These are phyloP conservation scores for Suillus lakei DNA, from an alignment of 768 basidiomycete species.

Conservation along the genomic window DNA sequence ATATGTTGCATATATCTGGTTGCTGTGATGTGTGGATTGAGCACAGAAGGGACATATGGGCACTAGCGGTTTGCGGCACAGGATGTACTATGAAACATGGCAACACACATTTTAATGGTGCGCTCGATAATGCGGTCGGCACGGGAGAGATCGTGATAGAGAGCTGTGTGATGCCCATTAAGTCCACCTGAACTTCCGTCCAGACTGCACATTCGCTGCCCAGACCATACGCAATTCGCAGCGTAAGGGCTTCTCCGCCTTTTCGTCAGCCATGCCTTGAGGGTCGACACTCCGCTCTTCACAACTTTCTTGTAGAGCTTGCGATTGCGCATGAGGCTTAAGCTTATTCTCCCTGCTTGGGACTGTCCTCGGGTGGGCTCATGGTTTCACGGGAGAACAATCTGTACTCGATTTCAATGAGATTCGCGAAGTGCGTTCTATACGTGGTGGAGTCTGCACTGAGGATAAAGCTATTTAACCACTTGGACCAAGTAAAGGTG, in stretches of 20 bases:
- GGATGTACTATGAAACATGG: too few relatives aligned
- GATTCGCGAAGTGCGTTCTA: slow-evolving; percentile 37
- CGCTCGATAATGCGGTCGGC: slow-evolving; percentile 60
- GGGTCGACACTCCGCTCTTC: slow-evolving; percentile 47
- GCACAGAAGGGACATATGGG: too few relatives aligned
- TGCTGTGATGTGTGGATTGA: too few relatives aligned
- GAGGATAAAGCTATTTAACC: slow-evolving; percentile 43
- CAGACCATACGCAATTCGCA: slow-evolving; percentile 46
- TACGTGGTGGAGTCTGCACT: slow-evolving; percentile 39
- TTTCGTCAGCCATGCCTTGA: slow-evolving; percentile 61
- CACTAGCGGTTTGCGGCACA: too few relatives aligned
- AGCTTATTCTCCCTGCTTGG: slow-evolving; percentile 41
- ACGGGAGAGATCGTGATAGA: slow-evolving; percentile 53
- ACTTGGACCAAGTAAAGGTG: slow-evolving; percentile 41
- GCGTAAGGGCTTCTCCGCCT: slow-evolving; percentile 40
- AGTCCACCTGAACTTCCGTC: slow-evolving; percentile 35
- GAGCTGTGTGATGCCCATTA: slow-evolving; percentile 16
- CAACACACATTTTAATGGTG: slow-evolving; percentile 58
- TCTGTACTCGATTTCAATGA: slow-evolving; percentile 39
- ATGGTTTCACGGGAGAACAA: slow-evolving; percentile 29
- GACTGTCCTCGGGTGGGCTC: slow-evolving; percentile 23
- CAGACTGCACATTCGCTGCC: slow-evolving; percentile 48
- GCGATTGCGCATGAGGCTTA: slow-evolving; percentile 48
- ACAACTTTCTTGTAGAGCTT: slow-evolving; percentile 38
- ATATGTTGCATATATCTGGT: too few relatives aligned